phyloP scores from a whole-genome alignment of 1,284 basidiomycete species.

The Ustilago cynodontis region DNA sequence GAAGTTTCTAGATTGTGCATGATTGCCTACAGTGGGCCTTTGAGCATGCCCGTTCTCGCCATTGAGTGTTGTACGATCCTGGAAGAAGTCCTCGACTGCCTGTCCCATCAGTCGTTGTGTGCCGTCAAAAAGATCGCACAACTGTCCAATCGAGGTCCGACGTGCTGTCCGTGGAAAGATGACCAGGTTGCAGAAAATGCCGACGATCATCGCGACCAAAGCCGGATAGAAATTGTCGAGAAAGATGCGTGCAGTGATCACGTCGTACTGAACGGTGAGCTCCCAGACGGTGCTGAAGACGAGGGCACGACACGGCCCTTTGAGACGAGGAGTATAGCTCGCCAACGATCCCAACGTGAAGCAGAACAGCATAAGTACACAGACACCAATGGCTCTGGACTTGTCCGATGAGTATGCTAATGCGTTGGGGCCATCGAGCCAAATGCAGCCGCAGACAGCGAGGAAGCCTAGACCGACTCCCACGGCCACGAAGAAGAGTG shows the following conservation, averaged over 20 bases:
- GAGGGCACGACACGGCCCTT: slow-evolving; percentile 41
- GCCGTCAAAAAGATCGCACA: slow-evolving; percentile 29
- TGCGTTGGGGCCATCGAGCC: slow-evolving; percentile 43
- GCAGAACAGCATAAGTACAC: slow-evolving; percentile 46
- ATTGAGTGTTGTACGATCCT: neutral
- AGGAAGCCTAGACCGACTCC: slow-evolving; percentile 49
- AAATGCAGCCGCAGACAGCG: slow-evolving; percentile 47
- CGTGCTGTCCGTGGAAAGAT: slow-evolving; percentile 55
- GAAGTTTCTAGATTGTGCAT: slow-evolving; percentile 1
- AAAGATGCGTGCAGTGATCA: slow-evolving; percentile 52
- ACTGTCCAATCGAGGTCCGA: slow-evolving; percentile 28
- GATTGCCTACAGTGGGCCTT: neutral
- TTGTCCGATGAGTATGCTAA: slow-evolving; percentile 31
- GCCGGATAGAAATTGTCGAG: slow-evolving; percentile 56
- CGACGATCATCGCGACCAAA: slow-evolving; percentile 48
- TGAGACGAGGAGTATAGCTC: slow-evolving; percentile 56
- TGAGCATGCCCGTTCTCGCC: neutral
- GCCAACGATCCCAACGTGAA: slow-evolving; percentile 48
- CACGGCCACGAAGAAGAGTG: slow-evolving; percentile 40
- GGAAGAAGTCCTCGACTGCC: slow-evolving; percentile 49
- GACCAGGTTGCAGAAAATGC: slow-evolving; percentile 43
- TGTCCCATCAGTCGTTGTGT: slow-evolving; percentile 36
- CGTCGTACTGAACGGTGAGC: slow-evolving; percentile 44
- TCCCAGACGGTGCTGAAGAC: slow-evolving; percentile 57
- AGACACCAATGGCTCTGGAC: slow-evolving; percentile 57